These are phyloP conservation scores for Fonsecaea pedrosoi DNA, from an alignment of 2,329 filamentous ascomycete genomes.

Conservation along the genomic window DNA sequence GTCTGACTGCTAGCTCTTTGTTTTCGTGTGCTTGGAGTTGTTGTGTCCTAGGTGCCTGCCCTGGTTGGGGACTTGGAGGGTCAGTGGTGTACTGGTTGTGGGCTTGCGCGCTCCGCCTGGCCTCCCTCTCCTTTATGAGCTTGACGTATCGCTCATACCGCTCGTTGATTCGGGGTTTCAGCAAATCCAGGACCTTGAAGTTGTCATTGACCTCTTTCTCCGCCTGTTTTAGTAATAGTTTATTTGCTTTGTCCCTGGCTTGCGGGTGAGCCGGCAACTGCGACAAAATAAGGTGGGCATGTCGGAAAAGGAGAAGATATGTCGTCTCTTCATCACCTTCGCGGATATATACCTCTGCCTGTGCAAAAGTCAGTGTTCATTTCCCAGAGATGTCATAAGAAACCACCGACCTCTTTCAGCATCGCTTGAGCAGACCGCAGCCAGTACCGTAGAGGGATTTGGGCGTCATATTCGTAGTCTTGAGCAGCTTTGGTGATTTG, in stretches of 20 bases:
- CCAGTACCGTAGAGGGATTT: conserved; percentile 81
- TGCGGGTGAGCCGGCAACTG: conserved; percentile 79
- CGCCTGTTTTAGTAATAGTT: conserved; percentile 60
- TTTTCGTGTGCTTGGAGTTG: conserved; percentile 74
- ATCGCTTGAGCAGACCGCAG: conserved; percentile 79
- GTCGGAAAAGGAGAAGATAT: conserved; percentile 89
- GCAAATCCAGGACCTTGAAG: conserved; percentile 72
- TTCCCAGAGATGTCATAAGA: neutral
- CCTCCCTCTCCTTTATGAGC: conserved; percentile 54
- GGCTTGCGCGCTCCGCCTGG: conserved; percentile 41
- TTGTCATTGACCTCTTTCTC: conserved; percentile 69
- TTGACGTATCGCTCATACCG: conserved; percentile 73
- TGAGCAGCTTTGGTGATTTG: conserved; percentile 78
- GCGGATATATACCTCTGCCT: conserved; percentile 83
- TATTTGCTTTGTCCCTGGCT: conserved; percentile 67
- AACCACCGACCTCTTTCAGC: conserved; percentile 72
- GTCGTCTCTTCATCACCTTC: conserved; percentile 88
- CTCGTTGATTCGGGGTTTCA: conserved; percentile 79
- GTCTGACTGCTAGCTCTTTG: conserved; percentile 74
- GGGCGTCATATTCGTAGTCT: conserved; percentile 79
- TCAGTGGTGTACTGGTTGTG: conserved; percentile 12
- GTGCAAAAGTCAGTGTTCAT: conserved; percentile 37
- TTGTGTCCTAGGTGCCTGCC: conserved; percentile 43
- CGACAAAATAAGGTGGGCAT: conserved; percentile 81
- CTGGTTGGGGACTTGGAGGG: conserved; percentile 11